Evolutionary conservation across 192 early-diverging fungal genomes (phyloP).

Genomic region (Spizellomyces punctatus): DNA sequence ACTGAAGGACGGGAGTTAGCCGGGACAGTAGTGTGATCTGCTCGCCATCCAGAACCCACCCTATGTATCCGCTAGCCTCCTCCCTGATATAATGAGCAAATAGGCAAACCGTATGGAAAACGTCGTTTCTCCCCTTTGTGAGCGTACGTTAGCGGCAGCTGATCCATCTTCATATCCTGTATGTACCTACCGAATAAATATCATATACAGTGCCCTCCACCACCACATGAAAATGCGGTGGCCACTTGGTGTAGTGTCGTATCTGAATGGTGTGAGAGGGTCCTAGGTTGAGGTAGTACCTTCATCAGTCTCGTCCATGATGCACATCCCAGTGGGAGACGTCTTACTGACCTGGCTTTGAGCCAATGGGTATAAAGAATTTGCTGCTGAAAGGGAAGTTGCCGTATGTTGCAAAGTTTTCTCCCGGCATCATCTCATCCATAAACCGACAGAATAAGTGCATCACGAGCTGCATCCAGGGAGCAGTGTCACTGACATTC

Average conservation of each 20-base stretch:
- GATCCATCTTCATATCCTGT: neutral
- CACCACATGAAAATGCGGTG: constrained; percentile 42
- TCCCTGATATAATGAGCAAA: constrained; percentile 44
- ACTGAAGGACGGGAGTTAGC: neutral
- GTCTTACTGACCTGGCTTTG: constrained; percentile 28
- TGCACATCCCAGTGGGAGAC: neutral
- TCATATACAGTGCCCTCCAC: constrained; percentile 37
- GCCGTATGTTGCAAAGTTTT: constrained; percentile 21
- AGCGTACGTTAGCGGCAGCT: neutral
- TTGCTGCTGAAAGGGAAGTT: constrained; percentile 36
- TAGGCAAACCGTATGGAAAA: constrained; percentile 42
- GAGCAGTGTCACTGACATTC: neutral
- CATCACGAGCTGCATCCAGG: constrained; percentile 33
- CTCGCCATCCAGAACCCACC: constrained; percentile 5
- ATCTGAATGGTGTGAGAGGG: constrained; percentile 39
- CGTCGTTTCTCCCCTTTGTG: constrained; percentile 49
- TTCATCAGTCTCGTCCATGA: neutral
- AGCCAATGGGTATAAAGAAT: constrained; percentile 36
- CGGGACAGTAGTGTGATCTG: no score
- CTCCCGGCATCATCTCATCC: constrained; percentile 47
- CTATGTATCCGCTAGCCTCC: constrained; percentile 43
- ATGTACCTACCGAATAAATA: constrained; percentile 38
- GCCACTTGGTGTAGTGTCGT: constrained; percentile 32
- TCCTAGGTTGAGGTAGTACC: neutral
- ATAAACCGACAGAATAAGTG: constrained; percentile 47